phyloP scores from a whole-genome alignment of 1,284 basidiomycete species.

The Cutaneotrichosporon spelunceum region DNA sequence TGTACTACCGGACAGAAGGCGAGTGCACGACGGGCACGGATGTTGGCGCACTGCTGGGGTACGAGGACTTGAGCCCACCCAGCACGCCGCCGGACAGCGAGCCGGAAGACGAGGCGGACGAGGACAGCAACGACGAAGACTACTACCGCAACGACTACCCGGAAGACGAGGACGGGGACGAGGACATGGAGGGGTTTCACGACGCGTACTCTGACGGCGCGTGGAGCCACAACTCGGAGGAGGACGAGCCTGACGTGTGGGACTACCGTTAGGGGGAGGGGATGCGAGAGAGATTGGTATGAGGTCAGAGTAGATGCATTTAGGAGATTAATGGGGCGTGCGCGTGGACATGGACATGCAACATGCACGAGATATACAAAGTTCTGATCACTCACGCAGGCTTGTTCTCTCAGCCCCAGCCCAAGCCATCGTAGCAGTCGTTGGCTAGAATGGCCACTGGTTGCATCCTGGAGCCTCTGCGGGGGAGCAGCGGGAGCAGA shows the following conservation, averaged over 20 bases:
- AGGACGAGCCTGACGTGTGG: conserved; percentile 32
- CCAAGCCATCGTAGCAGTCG: too few species aligned
- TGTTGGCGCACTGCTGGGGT: conserved; percentile 35
- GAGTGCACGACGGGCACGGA: conserved; percentile 11
- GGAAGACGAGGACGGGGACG: conserved; percentile 52
- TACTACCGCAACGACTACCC: conserved; percentile 54
- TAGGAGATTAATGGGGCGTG: too few species aligned
- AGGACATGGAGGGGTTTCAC: conserved; percentile 46
- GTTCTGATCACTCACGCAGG: too few species aligned
- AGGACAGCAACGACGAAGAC: conserved; percentile 53
- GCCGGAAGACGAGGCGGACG: conserved; percentile 52
- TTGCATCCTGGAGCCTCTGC: too few species aligned
- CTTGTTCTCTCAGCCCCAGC: too few species aligned
- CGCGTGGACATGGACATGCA: too few species aligned
- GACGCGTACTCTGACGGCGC: conserved; percentile 34
- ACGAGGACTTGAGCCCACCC: conserved; percentile 41
- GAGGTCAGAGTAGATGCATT: too few species aligned
- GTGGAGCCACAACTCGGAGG: conserved; percentile 31
- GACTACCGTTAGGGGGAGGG: conserved; percentile 26
- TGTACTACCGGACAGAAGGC: conserved; percentile 49
- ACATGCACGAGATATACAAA: too few species aligned
- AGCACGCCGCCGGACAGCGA: conserved; percentile 42
- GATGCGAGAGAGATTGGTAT: too few species aligned
- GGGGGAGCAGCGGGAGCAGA: too few species aligned
- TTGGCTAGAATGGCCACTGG: too few species aligned